phyloP scores from a whole-genome alignment of 1,139 yeast species.

The Pichia sp. region DNA sequence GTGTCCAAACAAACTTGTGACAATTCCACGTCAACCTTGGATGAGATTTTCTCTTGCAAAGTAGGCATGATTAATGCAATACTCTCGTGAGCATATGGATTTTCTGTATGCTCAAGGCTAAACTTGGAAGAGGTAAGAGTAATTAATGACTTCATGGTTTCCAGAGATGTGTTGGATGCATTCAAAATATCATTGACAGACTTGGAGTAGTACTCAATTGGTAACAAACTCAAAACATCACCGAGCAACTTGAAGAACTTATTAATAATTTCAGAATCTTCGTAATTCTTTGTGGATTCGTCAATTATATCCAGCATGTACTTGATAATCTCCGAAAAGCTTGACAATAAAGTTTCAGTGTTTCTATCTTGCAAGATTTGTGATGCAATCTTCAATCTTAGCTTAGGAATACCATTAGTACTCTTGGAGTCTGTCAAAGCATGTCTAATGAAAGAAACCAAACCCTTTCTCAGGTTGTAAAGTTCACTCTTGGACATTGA shows the following conservation, averaged over 20 bases:
- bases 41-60: constrained; percentile 38
- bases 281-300: constrained; percentile 14
- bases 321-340: constrained; percentile 40
- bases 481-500: constrained; percentile 46
- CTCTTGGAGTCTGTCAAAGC: constrained; percentile 41
- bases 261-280: constrained; percentile 25
- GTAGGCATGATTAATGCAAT: constrained; percentile 43
- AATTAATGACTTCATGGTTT: constrained; percentile 46
- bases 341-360: constrained; percentile 32
- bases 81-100: constrained; percentile 36
- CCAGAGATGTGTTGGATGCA: constrained; percentile 23
- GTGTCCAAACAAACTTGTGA: constrained; percentile 69
- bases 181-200: constrained; percentile 49
- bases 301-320: constrained; percentile 30
- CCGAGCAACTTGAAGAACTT: constrained; percentile 45
- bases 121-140: constrained; percentile 62
- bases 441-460: constrained; percentile 48
- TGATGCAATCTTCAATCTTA: constrained; percentile 56
- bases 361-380: constrained; percentile 42
- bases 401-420: constrained; percentile 34
- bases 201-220: constrained; percentile 63
- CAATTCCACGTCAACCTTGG: constrained; percentile 38
- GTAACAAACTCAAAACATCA: constrained; percentile 60
- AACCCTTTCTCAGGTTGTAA: constrained; percentile 39
- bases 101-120: constrained; percentile 51